These are phyloP conservation scores for Teunomyces lycoperdinae DNA, from an alignment of 805 yeast genomes.

Conservation along the genomic window DNA sequence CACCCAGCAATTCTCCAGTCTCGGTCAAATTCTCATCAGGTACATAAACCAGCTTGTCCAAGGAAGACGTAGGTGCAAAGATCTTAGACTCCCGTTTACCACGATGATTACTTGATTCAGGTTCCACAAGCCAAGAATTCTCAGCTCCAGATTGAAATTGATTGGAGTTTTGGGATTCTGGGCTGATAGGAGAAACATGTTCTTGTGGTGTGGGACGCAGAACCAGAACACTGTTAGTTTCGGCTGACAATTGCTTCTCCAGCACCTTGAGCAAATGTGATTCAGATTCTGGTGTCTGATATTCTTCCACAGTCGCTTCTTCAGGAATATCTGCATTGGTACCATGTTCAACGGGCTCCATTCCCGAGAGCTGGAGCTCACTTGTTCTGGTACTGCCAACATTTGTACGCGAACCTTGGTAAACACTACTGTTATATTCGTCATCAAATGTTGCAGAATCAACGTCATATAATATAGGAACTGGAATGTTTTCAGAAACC, in stretches of 20 bases:
- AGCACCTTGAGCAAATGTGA: not conserved
- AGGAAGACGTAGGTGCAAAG: not conserved
- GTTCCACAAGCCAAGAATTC: not conserved
- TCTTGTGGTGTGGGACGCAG: no score
- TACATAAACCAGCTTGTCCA: not conserved
- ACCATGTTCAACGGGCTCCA: not conserved
- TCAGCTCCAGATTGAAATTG: not conserved
- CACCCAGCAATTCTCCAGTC: not conserved
- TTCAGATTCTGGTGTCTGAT: not conserved
- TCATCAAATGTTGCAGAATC: conserved; percentile 1
- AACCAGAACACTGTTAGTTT: no score
- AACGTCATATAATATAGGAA: conserved; percentile 2
- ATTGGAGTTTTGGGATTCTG: not conserved
- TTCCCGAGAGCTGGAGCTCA: not conserved
- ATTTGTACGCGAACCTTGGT: not conserved
- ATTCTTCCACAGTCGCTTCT: not conserved
- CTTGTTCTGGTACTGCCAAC: not conserved
- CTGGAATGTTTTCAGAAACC: conserved; percentile 1
- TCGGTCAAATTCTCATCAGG: not conserved
- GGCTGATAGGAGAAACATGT: no score
- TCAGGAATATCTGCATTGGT: not conserved
- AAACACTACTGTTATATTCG: not conserved
- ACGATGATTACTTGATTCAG: not conserved
- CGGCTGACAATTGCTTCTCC: not conserved
- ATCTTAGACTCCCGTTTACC: not conserved